Evolutionary conservation across 202 grass and related monocot genomes (phyloP), one percentile per base, ranked within the genome.

Genomic region (Saccharum hybrid): DNA sequence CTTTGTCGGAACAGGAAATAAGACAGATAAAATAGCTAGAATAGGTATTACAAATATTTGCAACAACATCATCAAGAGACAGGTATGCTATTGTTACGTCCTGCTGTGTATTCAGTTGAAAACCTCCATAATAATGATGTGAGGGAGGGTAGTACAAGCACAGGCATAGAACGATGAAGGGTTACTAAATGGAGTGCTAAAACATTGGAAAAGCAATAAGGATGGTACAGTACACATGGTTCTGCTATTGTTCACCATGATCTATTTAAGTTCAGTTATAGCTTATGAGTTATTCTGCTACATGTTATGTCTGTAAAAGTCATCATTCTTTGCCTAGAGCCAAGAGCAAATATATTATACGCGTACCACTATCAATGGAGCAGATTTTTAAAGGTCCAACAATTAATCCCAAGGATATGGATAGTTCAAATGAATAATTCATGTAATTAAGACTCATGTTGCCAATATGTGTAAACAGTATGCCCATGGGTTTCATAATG

Each of bases 1-100:
- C 2, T 75, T 74, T 77, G 5, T 66, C 26, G 1, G 45, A 5
- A 57, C 41, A 70, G 38, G n/a, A 42, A 45, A 22, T 31, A 78
- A 75, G 57, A 28, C 16, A 66, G 81, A 73, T 42, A 62, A 63
- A 40, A 39, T 78, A 0, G 10, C 42, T n/a, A 6, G 49, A 5
- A 68, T 2, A 68, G 70, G 46, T 72, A 46, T 74, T 46, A 41
- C 8, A 68, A 57, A 14, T 61, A 56, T 66, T 56, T 67, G 10
- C 46, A 36, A 22, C 31, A 37, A 45, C 7, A 38, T 75, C 21
- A 41, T 57, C 45, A 67, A 30, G 14, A 72, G 46, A 51, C 15
- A 73, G 45, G 13, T 21, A 74, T 31, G 19, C 18, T 67, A 68
- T 57, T 9, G 8, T 57, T 59, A 59, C 3, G 7, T n/a, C 6